These are phyloP conservation scores for Leccinum subspadiceum DNA, from an alignment of 1,284 basidiomycete species.

Conservation along the genomic window DNA sequence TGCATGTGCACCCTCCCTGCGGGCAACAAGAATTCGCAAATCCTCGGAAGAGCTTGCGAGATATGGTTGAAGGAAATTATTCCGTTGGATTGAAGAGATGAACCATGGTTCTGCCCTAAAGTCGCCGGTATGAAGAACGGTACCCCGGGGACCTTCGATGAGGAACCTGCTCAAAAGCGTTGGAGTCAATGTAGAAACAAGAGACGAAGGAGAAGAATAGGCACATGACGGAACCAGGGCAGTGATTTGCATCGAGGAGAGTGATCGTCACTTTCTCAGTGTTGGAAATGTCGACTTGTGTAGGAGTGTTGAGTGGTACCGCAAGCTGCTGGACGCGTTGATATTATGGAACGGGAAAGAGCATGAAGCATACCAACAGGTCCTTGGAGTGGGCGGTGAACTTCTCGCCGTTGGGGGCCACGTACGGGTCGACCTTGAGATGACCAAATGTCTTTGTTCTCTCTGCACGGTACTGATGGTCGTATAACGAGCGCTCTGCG, in stretches of 20 bases:
- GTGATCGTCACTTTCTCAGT: constrained; percentile 70
- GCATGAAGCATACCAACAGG: constrained; percentile 35
- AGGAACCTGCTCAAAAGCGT: constrained; percentile 66
- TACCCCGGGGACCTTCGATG: constrained; percentile 69
- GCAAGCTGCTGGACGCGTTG: constrained; percentile 25
- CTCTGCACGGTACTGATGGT: constrained; percentile 50
- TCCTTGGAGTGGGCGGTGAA: constrained; percentile 57
- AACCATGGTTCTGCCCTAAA: constrained; percentile 84
- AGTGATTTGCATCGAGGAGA: constrained; percentile 90
- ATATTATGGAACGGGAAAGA: constrained; percentile 32
- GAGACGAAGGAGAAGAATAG: constrained; percentile 19
- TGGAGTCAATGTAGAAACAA: background rate
- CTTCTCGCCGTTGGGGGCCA: constrained; percentile 45
- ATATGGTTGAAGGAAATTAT: constrained; percentile 73
- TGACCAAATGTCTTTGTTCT: constrained; percentile 64
- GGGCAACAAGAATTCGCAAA: constrained; percentile 27
- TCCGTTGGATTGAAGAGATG: constrained; percentile 61
- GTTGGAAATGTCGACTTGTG: constrained; percentile 55
- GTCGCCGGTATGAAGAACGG: constrained; percentile 91
- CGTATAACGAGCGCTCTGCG: constrained; percentile 55
- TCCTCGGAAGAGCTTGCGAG: constrained; percentile 39
- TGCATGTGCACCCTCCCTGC: constrained; percentile 23
- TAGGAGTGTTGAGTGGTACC: constrained; percentile 63
- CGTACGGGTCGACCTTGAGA: constrained; percentile 55
- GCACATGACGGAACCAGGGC: constrained; percentile 90